Conservation (phyloP, 345 rosid species). For the Euphorbia tirucalli region DNA sequence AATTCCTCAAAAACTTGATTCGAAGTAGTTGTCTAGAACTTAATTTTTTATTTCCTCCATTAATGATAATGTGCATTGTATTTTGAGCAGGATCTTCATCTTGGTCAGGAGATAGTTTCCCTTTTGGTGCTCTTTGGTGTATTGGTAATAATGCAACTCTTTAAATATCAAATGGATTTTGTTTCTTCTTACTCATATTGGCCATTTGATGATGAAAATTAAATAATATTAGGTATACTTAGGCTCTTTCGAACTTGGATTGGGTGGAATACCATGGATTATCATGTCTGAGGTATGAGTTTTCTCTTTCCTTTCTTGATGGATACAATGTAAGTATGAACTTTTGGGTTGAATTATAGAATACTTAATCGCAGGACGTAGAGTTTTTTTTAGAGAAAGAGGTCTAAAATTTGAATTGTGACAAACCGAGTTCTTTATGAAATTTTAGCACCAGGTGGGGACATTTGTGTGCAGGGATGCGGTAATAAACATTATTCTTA, state of each 20-base stretch:
- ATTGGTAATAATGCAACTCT: background rate
- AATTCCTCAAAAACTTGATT: background rate
- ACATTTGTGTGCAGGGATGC: too few species aligned
- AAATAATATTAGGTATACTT: background rate
- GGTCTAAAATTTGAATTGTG: too few species aligned
- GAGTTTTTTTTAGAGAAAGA: too few species aligned
- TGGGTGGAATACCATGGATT: conserved; percentile 16
- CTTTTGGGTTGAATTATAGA: too few species aligned
- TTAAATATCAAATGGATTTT: background rate
- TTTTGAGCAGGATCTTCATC: conserved; percentile 1
- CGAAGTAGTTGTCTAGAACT: background rate
- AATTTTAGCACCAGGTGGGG: too few species aligned
- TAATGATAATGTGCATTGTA: background rate
- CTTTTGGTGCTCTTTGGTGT: conserved; percentile 3
- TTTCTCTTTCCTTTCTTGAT: background rate
- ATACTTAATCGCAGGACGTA: too few species aligned
- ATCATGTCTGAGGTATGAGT: conserved; percentile 12
- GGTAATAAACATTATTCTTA: too few species aligned
- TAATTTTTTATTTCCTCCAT: background rate
- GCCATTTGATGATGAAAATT: background rate
- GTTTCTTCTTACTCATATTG: background rate
- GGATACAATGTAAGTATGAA: too few species aligned
- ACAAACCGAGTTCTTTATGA: too few species aligned
- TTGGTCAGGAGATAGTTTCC: background rate
- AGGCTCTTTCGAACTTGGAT: background rate